These are phyloP conservation scores for Debaryomyces coudertii DNA, from an alignment of 1,139 yeast genomes.

Conservation along the genomic window DNA sequence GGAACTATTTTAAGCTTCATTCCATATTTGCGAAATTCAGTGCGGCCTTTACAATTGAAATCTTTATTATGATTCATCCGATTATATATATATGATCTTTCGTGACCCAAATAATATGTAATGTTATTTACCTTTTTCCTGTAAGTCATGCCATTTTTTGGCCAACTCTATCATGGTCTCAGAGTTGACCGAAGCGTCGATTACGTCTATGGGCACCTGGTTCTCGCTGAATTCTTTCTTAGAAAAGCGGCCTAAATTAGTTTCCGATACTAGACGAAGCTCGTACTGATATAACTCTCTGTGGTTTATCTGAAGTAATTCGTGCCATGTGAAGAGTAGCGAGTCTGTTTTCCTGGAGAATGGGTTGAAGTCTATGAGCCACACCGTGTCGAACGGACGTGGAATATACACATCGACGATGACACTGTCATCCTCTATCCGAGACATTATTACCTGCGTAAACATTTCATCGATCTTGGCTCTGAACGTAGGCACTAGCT, in stretches of 20 bases:
- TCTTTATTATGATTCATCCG: not conserved
- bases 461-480: conserved; percentile 60
- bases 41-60: not conserved
- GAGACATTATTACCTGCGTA: conserved; percentile 42
- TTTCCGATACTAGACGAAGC: conserved; percentile 69
- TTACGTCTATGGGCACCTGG: conserved; percentile 88
- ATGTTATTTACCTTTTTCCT: not conserved
- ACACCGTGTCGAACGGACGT: conserved; percentile 64
- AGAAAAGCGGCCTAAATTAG: conserved; percentile 73
- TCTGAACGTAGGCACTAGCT: conserved; percentile 47
- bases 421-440: conserved; percentile 58
- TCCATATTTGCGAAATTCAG: conserved; percentile 2
- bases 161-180: conserved; percentile 66
- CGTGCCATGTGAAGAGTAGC: conserved; percentile 82
- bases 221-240: conserved; percentile 84
- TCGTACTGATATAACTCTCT: conserved; percentile 26
- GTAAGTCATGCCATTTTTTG: conserved; percentile 50
- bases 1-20: not conserved
- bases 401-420: conserved; percentile 85
- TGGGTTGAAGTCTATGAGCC: conserved; percentile 83
- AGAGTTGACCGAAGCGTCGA: conserved; percentile 76
- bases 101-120: no score
- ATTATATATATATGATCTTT: not conserved
- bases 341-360: conserved; percentile 78
- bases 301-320: conserved; percentile 42